A percentile compares a stretch with the other conserved stretches of the same genome.
phyloP scores from a whole-genome alignment of 2,329 filamentous ascomycete genomes.

The Colletotrichum eremochloae region DNA sequence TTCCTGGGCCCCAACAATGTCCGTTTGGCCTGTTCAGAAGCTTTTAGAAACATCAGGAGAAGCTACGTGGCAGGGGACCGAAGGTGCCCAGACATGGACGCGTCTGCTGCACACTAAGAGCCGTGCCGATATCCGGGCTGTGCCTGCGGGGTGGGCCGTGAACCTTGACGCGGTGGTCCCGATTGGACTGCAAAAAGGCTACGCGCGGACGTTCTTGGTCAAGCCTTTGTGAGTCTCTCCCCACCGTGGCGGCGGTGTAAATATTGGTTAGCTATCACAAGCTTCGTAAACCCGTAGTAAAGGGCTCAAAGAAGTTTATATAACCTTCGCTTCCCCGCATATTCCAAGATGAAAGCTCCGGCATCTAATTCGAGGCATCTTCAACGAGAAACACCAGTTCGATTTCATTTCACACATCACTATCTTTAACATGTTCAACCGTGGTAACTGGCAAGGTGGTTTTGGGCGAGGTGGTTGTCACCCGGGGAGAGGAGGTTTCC shows the following conservation, averaged over 20 bases:
- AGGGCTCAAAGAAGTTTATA: conserved; percentile 34
- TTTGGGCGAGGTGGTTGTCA: conserved; percentile 22
- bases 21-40: conserved; percentile 6
- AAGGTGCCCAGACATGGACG: conserved; percentile 33
- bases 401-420: not conserved
- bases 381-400: not conserved
- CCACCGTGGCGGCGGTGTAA: conserved; percentile 41
- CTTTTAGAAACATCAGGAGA: conserved; percentile 27
- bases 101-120: conserved; percentile 32
- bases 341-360: not conserved
- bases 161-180: conserved; percentile 41
- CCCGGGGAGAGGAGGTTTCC: conserved; percentile 6
- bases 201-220: conserved; percentile 40
- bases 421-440: conserved; percentile 29
- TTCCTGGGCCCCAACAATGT: not conserved
- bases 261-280: conserved; percentile 35
- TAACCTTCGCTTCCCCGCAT: conserved; percentile 38
- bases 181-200: conserved; percentile 37
- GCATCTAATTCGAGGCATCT: conserved; percentile 9
- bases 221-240: conserved; percentile 38
- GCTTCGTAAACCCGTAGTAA: conserved; percentile 30
- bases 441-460: conserved; percentile 25
- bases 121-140: conserved; percentile 39
- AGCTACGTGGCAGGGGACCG: conserved; percentile 38
- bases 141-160: conserved; percentile 37